Evolutionary conservation across 192 early-diverging fungal genomes (phyloP).

Genomic region (Coemansia sp.): DNA sequence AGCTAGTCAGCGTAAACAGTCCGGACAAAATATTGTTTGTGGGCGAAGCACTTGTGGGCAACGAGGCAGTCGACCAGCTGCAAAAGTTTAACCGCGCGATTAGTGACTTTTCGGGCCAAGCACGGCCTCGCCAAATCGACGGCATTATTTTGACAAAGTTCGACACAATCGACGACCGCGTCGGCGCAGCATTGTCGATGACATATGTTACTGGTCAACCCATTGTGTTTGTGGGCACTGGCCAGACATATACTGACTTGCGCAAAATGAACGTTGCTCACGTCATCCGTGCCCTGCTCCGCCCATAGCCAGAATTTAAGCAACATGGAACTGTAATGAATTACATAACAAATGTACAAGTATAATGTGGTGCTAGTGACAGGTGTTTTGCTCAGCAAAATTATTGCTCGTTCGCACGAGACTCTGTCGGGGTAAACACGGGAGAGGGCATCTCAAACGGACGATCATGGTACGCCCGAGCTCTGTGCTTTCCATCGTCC

Average conservation of each 20-base stretch:
- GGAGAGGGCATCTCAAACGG: slow-evolving; percentile 6
- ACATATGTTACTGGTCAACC: slow-evolving; percentile 94
- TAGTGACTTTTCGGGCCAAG: slow-evolving; percentile 80
- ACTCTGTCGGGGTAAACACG: not conserved
- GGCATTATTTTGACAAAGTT: slow-evolving; percentile 96
- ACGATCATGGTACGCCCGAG: not conserved
- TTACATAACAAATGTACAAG: too few relatives aligned
- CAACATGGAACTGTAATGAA: too few relatives aligned
- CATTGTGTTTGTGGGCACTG: slow-evolving; percentile 95
- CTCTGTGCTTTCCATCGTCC: slow-evolving; percentile 10
- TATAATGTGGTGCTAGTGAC: too few relatives aligned
- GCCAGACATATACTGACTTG: slow-evolving; percentile 95
- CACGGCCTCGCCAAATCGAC: slow-evolving; percentile 87
- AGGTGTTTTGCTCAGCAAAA: not conserved
- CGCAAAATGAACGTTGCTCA: slow-evolving; percentile 80
- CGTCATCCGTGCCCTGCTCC: slow-evolving; percentile 68
- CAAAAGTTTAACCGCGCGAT: slow-evolving; percentile 94
- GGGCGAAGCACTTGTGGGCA: slow-evolving; percentile 95
- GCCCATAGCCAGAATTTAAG: slow-evolving; percentile 8
- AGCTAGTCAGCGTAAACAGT: slow-evolving; percentile 85
- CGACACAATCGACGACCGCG: slow-evolving; percentile 95
- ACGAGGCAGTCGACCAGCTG: slow-evolving; percentile 94
- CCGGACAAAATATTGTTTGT: slow-evolving; percentile 98
- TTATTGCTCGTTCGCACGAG: not conserved
- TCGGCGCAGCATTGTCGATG: slow-evolving; percentile 95